These are phyloP conservation scores for Hirsutella minnesotensis DNA, from an alignment of 2,329 filamentous ascomycete genomes.

Conservation along the genomic window DNA sequence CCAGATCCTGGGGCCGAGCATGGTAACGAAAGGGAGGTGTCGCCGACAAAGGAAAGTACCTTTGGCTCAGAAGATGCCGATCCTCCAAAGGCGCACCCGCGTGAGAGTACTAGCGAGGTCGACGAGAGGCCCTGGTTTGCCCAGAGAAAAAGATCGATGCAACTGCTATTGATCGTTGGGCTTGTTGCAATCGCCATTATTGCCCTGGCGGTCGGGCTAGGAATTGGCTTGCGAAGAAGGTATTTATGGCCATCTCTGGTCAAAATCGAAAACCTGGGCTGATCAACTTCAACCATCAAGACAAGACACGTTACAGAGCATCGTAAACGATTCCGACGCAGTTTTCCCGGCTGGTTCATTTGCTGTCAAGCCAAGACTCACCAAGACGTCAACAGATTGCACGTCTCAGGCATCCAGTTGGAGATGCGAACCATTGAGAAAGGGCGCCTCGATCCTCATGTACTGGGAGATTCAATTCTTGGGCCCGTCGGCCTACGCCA, in stretches of 20 bases:
- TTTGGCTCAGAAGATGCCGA: slow-evolving; percentile 7
- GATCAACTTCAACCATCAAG: neutral
- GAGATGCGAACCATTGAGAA: slow-evolving; percentile 46
- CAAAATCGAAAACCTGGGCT: neutral
- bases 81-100: slow-evolving; percentile 1
- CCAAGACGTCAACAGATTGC: slow-evolving; percentile 40
- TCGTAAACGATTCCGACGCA: neutral
- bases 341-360: slow-evolving; percentile 52
- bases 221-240: slow-evolving; percentile 25
- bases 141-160: slow-evolving; percentile 17
- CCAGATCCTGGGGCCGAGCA: neutral
- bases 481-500: slow-evolving; percentile 30
- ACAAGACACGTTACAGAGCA: too few relatives aligned
- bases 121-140: slow-evolving; percentile 8
- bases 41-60: slow-evolving; percentile 6
- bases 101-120: slow-evolving; percentile 1
- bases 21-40: neutral
- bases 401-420: slow-evolving; percentile 46
- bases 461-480: slow-evolving; percentile 45
- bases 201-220: slow-evolving; percentile 27
- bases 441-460: slow-evolving; percentile 37
- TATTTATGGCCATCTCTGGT: slow-evolving; percentile 8
- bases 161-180: slow-evolving; percentile 16
- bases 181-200: slow-evolving; percentile 18
- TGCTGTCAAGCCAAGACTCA: slow-evolving; percentile 45